Percentiles rank a stretch among this genome's conserved stretches.
Conservation (phyloP, 2,329 filamentous ascomycete genomes). For the Dactylonectria estremocensis region DNA sequence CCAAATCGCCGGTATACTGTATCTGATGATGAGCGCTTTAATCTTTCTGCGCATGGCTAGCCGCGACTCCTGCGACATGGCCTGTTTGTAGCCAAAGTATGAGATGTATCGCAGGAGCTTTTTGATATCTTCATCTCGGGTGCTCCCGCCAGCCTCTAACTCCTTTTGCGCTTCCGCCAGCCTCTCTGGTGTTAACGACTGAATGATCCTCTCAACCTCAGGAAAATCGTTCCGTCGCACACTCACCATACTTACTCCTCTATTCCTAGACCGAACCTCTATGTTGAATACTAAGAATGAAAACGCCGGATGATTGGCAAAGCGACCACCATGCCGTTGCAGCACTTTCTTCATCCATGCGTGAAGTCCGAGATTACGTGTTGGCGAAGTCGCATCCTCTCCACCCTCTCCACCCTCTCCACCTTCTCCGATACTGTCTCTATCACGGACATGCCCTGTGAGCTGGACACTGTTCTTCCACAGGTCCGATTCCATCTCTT, state of each 20-base stretch:
- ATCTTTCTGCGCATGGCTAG: too few relatives aligned
- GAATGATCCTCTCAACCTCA: slow-evolving; percentile 5
- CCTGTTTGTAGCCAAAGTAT: too few relatives aligned
- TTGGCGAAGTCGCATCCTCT: not conserved
- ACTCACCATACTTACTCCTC: not conserved
- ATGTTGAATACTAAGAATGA: not conserved
- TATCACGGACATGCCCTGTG: not conserved
- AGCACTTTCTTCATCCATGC: too few relatives aligned
- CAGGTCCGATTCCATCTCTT: not conserved
- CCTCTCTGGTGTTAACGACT: slow-evolving; percentile 10
- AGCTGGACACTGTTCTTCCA: too few relatives aligned
- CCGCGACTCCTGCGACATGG: too few relatives aligned
- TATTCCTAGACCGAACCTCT: not conserved
- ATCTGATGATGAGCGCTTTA: too few relatives aligned
- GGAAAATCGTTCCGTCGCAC: slow-evolving; percentile 1
- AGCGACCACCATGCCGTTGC: too few relatives aligned
- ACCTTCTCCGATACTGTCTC: not conserved
- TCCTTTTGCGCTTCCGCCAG: too few relatives aligned
- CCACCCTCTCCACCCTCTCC: too few relatives aligned
- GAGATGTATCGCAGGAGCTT: too few relatives aligned
- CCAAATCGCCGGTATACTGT: too few relatives aligned
- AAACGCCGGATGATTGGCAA: not conserved
- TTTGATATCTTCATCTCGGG: too few relatives aligned
- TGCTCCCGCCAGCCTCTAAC: not conserved
- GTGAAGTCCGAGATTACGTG: slow-evolving; percentile 13